Base-by-base conservation (phyloP, 495 filamentous ascomycete species). In the Mycothermus thermophilus region DNA sequence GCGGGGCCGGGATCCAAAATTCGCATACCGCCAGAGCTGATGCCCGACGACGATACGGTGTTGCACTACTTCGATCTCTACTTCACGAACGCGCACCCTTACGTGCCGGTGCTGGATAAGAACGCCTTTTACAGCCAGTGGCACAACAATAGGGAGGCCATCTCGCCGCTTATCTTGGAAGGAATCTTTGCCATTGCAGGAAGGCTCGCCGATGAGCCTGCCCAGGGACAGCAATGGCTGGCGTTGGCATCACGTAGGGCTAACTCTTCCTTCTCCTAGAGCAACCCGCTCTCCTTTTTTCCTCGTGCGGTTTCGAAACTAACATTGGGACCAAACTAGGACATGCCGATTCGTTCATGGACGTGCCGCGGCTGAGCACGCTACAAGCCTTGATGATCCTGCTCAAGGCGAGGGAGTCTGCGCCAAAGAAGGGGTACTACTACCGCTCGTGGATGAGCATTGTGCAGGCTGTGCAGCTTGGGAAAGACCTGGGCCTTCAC, bases 401-500 rank as follows among this genome's bases (percentile, higher is more conserved):
- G 25, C 54, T 94, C 12, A 97, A 97, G 60, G 92, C 90, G 2
- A 69, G 87, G 42, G 90, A 97, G 54, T 78, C 83, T 20, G 73
- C 79, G 8, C 92, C 92, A 2, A 90, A 90, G 52, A 77, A 84
- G 47, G 90, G 90, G 1, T 97, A 97, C 54, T 97, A 90, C 57
- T 96, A 87, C 52, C 75, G 90, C 16, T 97, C 90, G 8, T 97
- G 90, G 90, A 94, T 94, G 74, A 92, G 82, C 5, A 76, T 95
- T 30, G 87, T 93, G 35, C 85, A 82, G 27, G 78, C 87, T 35
- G 77, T 94, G 15, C 77, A 83, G 8, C 92, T 97, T 82, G 84
- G 77, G 27, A 86, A 92, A 46, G 90, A 97, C 51, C 66, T 97
- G 35, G 86, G 84, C 27, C 65, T 97, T 6, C 77, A 95, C 50